Evolutionary conservation across 2,329 filamentous ascomycete genomes (phyloP).

Genomic region (Exophiala dermatitidis): DNA sequence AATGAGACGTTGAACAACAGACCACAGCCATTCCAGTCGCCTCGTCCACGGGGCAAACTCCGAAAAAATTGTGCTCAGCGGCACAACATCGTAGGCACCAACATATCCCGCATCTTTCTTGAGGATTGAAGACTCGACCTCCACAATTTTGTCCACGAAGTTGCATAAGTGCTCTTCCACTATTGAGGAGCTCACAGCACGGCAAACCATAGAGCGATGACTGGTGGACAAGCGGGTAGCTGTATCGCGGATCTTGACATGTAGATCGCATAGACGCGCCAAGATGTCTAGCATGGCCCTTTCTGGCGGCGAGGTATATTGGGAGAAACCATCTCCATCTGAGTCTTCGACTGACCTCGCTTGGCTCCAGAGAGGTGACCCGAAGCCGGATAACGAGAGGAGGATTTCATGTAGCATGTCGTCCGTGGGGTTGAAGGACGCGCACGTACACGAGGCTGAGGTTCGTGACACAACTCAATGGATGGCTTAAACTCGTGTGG

Average conservation of each 20-base stretch:
- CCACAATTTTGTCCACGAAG: constrained; percentile 77
- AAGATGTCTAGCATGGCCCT: constrained; percentile 71
- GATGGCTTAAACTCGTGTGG: constrained; percentile 17
- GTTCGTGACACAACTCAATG: constrained; percentile 12
- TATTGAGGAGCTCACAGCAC: constrained; percentile 75
- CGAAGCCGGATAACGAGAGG: constrained; percentile 88
- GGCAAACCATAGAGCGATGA: constrained; percentile 76
- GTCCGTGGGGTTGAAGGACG: neutral
- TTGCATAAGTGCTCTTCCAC: constrained; percentile 64
- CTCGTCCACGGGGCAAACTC: constrained; percentile 85
- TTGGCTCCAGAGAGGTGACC: constrained; percentile 62
- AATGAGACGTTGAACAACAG: constrained; percentile 62
- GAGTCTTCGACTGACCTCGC: constrained; percentile 49
- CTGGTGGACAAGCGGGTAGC: constrained; percentile 59
- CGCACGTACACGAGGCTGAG: constrained; percentile 7
- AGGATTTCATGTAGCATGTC: constrained; percentile 96
- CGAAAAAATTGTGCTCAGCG: constrained; percentile 72
- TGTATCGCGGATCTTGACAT: constrained; percentile 63
- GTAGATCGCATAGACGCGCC: constrained; percentile 68
- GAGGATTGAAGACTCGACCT: constrained; percentile 74
- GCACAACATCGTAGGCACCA: constrained; percentile 88
- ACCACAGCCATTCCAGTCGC: constrained; percentile 78
- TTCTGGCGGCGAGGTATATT: constrained; percentile 64
- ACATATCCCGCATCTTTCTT: constrained; percentile 70
- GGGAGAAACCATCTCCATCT: constrained; percentile 45